Percentiles rank a stretch among this genome's conserved stretches.
phyloP scores from a whole-genome alignment of 2,329 filamentous ascomycete species.

The Ophiostoma sp. region DNA sequence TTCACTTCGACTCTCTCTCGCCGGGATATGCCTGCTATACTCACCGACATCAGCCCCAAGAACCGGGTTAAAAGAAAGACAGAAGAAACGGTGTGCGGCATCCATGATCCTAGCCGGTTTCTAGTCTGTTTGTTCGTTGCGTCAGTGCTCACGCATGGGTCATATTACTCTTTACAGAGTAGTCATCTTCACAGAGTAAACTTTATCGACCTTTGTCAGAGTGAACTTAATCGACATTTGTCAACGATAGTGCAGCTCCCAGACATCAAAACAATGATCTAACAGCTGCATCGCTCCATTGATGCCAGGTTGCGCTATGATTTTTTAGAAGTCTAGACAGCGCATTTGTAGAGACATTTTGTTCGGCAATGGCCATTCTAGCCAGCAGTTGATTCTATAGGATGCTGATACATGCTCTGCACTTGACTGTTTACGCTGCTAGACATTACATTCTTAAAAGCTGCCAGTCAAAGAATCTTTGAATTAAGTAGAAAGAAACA shows the following conservation, averaged over 20 bases:
- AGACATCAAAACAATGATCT: not conserved
- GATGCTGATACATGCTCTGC: no score
- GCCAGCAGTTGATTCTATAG: no score
- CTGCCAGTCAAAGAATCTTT: no score
- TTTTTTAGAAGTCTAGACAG: no score
- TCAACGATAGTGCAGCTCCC: not conserved
- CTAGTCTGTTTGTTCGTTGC: not conserved
- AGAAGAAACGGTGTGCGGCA: not conserved
- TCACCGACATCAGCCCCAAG: constrained; percentile 1
- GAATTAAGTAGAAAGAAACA: no score
- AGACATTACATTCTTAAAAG: no score
- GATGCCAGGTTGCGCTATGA: not conserved
- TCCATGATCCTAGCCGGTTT: not conserved
- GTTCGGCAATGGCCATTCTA: no score
- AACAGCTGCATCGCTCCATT: not conserved
- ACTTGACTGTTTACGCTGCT: no score
- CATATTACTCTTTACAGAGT: not conserved
- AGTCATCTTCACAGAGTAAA: not conserved
- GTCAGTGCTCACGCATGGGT: not conserved
- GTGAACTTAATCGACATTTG: not conserved
- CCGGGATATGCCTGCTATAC: not conserved
- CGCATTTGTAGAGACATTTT: no score
- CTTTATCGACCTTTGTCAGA: not conserved
- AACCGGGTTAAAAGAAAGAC: not conserved
- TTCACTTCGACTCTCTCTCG: not conserved